phyloP scores from a whole-genome alignment of 805 yeast species.

The Candida methanosorbosa region DNA sequence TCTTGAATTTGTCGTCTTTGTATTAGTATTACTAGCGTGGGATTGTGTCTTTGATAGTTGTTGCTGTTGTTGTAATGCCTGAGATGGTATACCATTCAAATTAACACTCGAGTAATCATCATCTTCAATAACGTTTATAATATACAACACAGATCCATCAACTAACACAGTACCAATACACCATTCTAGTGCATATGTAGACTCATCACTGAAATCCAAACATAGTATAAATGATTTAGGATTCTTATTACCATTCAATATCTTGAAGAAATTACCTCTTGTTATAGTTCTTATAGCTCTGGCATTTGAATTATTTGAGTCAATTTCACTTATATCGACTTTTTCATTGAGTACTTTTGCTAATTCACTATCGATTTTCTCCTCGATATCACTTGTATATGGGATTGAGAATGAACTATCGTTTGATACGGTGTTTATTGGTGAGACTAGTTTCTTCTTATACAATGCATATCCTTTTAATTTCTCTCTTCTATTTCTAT shows the following conservation, averaged over 20 bases:
- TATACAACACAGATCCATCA: slow-evolving; percentile 74
- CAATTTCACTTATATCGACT: slow-evolving; percentile 46
- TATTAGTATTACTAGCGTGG: slow-evolving; percentile 1
- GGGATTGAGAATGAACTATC: slow-evolving; percentile 34
- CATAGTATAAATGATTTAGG: slow-evolving; percentile 66
- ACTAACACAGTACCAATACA: slow-evolving; percentile 76
- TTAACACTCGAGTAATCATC: slow-evolving; percentile 26
- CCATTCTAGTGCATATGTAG: slow-evolving; percentile 80
- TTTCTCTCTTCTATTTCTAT: slow-evolving; percentile 37
- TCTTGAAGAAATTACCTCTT: slow-evolving; percentile 55
- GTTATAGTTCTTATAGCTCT: slow-evolving; percentile 65
- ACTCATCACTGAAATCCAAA: slow-evolving; percentile 77
- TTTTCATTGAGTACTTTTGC: slow-evolving; percentile 46
- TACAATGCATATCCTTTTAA: slow-evolving; percentile 50
- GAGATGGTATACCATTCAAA: slow-evolving; percentile 25
- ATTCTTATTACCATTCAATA: slow-evolving; percentile 16
- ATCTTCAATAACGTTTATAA: slow-evolving; percentile 51
- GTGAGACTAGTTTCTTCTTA: slow-evolving; percentile 51
- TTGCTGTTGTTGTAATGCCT: too few species aligned
- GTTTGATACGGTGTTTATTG: slow-evolving; percentile 33
- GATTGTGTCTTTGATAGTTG: neutral
- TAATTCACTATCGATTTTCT: slow-evolving; percentile 50
- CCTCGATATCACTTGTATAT: slow-evolving; percentile 61
- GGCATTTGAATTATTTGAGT: slow-evolving; percentile 41
- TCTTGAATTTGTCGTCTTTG: slow-evolving; percentile 7